Conservation (phyloP, 345 rosid species). For the Anacardium occidentale region DNA sequence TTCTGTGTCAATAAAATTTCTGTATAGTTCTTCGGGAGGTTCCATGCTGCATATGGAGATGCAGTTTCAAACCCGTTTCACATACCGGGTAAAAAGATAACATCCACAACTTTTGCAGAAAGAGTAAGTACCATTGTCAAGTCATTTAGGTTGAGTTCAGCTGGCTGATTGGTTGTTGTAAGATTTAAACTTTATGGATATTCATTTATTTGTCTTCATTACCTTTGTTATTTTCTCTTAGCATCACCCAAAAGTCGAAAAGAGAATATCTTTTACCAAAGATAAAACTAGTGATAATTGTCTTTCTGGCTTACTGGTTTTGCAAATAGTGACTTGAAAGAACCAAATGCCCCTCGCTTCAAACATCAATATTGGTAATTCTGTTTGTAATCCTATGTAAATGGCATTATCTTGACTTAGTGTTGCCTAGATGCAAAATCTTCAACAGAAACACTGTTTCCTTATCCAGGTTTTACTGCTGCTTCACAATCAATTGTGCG, state of each 20-base stretch:
- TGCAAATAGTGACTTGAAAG: neutral
- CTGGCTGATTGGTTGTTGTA: conserved; percentile 31
- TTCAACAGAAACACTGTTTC: too few relatives aligned
- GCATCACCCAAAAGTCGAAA: conserved; percentile 6
- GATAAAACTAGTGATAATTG: too few relatives aligned
- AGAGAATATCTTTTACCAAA: conserved; percentile 10
- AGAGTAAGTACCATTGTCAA: conserved; percentile 78
- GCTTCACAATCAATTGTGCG: too few relatives aligned
- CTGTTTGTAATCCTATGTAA: neutral
- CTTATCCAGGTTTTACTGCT: too few relatives aligned
- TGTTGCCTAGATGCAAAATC: too few relatives aligned
- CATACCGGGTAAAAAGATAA: conserved; percentile 88
- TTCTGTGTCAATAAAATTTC: conserved; percentile 1
- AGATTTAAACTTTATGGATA: conserved; percentile 11
- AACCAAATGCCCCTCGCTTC: neutral
- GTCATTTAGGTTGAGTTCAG: conserved; percentile 72
- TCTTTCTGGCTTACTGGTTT: neutral
- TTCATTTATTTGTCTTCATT: conserved; percentile 8
- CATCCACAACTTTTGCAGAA: conserved; percentile 79
- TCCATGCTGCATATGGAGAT: conserved; percentile 93
- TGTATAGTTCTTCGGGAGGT: conserved; percentile 75
- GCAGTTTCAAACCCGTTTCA: conserved; percentile 96
- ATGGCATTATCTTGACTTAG: too few relatives aligned
- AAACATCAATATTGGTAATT: neutral
- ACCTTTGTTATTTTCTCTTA: neutral